A percentile compares a stretch with the other conserved stretches of the same genome.
phyloP scores from a whole-genome alignment of 2,329 filamentous ascomycete species.

The Xylariaceae sp. region DNA sequence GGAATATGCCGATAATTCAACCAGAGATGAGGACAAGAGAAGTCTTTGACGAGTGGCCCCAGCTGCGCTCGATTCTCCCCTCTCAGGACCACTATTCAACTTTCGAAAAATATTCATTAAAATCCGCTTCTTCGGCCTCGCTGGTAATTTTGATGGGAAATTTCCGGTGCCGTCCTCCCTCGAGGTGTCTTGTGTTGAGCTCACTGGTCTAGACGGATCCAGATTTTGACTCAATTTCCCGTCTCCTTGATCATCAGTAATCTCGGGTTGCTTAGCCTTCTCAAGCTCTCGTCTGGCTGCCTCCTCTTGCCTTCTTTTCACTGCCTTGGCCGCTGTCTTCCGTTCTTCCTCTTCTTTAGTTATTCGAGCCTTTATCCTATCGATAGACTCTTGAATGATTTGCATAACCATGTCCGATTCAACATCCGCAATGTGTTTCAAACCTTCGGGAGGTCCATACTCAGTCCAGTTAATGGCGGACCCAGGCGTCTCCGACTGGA shows the following conservation, averaged over 20 bases:
- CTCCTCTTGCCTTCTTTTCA: conserved; percentile 34
- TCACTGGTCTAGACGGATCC: not conserved
- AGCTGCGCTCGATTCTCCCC: conserved; percentile 49
- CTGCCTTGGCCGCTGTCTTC: conserved; percentile 35
- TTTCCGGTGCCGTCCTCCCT: not conserved
- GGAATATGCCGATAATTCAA: conserved; percentile 26
- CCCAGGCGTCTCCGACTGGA: conserved; percentile 21
- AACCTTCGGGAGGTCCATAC: conserved; percentile 52
- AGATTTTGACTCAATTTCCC: not conserved
- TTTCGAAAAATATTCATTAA: conserved; percentile 47
- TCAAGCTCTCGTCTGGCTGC: conserved; percentile 18
- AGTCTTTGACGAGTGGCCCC: conserved; percentile 35
- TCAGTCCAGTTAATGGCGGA: conserved; percentile 51
- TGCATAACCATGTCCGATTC: conserved; percentile 49
- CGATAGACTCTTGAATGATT: conserved; percentile 52
- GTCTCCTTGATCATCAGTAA: not conserved
- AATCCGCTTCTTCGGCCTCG: conserved; percentile 43
- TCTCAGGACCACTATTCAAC: conserved; percentile 39
- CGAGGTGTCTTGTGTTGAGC: not conserved
- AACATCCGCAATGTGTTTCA: conserved; percentile 47
- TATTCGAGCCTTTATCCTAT: conserved; percentile 50
- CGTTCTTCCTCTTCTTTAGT: conserved; percentile 38
- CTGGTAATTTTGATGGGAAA: conserved; percentile 13
- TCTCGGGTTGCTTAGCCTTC: not conserved
- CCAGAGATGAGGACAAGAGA: conserved; percentile 14